These are phyloP conservation scores for Malassezia brasiliensis DNA, from an alignment of 1,284 basidiomycete species.

Conservation along the genomic window DNA sequence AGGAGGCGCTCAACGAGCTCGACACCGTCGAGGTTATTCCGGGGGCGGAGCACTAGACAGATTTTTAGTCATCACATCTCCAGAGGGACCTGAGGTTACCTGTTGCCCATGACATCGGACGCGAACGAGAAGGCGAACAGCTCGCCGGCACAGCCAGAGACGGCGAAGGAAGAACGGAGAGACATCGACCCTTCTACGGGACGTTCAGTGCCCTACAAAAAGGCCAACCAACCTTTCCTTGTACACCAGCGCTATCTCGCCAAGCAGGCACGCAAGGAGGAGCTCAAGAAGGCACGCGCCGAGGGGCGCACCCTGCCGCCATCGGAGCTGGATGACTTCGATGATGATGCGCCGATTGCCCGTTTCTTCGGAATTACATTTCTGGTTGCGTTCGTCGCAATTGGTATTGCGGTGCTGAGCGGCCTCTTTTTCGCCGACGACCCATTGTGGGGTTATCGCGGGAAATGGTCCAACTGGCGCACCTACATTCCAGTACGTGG, in stretches of 20 bases:
- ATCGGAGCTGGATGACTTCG: not conserved
- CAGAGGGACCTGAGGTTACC: not conserved
- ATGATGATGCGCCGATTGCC: not conserved
- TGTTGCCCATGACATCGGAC: not conserved
- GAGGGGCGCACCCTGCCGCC: constrained; percentile 5
- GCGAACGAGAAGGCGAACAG: too few species aligned
- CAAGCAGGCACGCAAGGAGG: constrained; percentile 26
- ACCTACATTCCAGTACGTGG: constrained; percentile 40
- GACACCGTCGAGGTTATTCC: constrained; percentile 53
- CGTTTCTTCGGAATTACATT: constrained; percentile 12
- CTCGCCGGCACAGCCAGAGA: not conserved
- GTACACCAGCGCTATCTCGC: constrained; percentile 37
- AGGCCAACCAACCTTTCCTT: constrained; percentile 35
- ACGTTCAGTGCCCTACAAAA: constrained; percentile 38
- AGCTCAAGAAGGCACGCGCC: constrained; percentile 13
- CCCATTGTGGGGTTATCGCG: constrained; percentile 40
- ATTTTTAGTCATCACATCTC: not conserved
- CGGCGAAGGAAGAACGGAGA: not conserved
- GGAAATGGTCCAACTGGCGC: constrained; percentile 34
- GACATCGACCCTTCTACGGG: constrained; percentile 38
- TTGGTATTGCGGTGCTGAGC: constrained; percentile 17
- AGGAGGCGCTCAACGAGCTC: constrained; percentile 66
- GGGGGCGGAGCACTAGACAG: constrained; percentile 23
- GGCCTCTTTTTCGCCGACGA: constrained; percentile 42
- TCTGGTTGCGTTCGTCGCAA: constrained; percentile 19